Base-by-base conservation (phyloP, 139 green algal species). In the Dunaliella sp. region DNA sequence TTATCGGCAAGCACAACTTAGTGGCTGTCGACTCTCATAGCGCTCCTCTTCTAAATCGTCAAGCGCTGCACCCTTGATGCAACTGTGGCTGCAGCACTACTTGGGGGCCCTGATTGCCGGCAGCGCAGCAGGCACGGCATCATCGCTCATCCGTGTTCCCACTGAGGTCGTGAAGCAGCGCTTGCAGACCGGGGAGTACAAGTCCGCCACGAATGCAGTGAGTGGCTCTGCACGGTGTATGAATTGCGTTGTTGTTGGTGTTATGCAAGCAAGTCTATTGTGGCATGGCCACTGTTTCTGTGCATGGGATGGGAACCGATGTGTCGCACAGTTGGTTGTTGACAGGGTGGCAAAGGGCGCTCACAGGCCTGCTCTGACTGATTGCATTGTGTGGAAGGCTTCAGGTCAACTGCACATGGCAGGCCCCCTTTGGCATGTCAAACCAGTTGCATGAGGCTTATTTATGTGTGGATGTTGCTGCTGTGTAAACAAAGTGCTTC, bases 91-190 rank as follows among this genome's bases (percentile, higher is more conserved):
- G 83, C 73, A 91, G 86, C 84, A 92, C 59, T 92, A 84, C 80
- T 81, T 92, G 74, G 92, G 89, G 24, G 89, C 94, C 36, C 81
- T 97, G 37, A 36, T 86, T 0, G 94, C 90, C 12, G 95, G 95
- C 30, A 88, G 89, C 36, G 91, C 90, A 28, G 97, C 95, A 30
- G 97, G 95, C 35, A 86, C 95, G 25, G 96, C 91, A 48, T 95
- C 97, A 2, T 98, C 94, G 32, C 77, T 98, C 3, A 88, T 94
- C 36, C 93, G 97, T 1, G 97, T 99, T 73, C 97, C 97, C 16
- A 99, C 97, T 3, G 97, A 99, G 92, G 97, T 99, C 28, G 86
- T 99, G 37, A 99, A 99, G 95, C 96, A 98, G 88, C 92, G 97
- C 72, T 94, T 99, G 92, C 97, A 99, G 91, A 96, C 95, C 32